Base-by-base conservation (phyloP, 495 filamentous ascomycete genomes). In the Talaromyces stipitatus region DNA sequence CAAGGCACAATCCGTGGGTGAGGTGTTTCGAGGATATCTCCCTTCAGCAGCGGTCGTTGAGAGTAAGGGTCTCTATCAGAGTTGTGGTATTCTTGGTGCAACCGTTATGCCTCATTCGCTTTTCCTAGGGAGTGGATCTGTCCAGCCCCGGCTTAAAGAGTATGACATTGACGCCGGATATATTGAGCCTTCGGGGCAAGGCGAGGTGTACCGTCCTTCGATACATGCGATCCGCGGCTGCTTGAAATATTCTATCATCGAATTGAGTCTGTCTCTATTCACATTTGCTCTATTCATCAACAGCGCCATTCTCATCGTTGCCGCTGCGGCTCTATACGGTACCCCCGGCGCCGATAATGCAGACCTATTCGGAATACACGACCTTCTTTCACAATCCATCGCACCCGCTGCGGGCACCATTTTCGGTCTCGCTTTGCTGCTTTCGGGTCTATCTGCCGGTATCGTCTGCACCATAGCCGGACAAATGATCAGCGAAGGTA, bases 261-360 rank as follows among this genome's bases (percentile, higher is more conserved):
- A 91, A 63, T 76, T 95, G 26, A 67, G 82, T 30, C 60, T 92
- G 29, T 89, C 87, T 0, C 84, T 96, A n/a, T 89, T 92, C 64
- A 89, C 89, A 16, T 94, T 95, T 64, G 91, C 91, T 6, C 82
- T 95, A n/a, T 96, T 96, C 61, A 90, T 96, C 63, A 96, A 96
- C 72, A 88, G 83, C 58, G 80, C 91, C 55, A 96, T 96, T 64
- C 83, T 96, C 47, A 94, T 96, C 66, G 87, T 91, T 18, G 88
- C 91, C 2, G 91, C 90, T 30, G 85, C 90, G 4, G 84, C 87
- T 1, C 83, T 96, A 0, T 90, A 83, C 61, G 66, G 69, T 27
- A 80, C 76, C 18, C 63, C 74, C 2, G 73, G 76, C 11, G 83
- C 85, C 3, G 69, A 76, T 29, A 71, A 79, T 56, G 89, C 87